Percentiles rank a stretch among this genome's conserved stretches.
phyloP scores from a whole-genome alignment of 805 yeast genomes.

The Pichia paraexigua region DNA sequence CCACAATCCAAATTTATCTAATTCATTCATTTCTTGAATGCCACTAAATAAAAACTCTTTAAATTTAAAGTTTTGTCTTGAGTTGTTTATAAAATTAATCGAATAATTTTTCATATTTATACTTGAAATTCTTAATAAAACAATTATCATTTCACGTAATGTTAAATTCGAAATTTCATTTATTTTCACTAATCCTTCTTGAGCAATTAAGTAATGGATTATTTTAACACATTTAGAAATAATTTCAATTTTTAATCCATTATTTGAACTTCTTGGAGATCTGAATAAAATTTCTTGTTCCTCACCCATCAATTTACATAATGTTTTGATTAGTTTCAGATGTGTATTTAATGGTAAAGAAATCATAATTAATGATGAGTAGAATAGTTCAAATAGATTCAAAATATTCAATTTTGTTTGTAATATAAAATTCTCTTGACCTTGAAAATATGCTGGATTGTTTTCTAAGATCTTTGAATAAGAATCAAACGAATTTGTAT shows the following conservation, averaged over 20 bases:
- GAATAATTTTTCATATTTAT: conserved; percentile 23
- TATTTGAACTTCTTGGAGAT: conserved; percentile 36
- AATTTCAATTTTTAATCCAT: conserved; percentile 32
- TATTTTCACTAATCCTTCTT: conserved; percentile 22
- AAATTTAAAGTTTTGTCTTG: conserved; percentile 15
- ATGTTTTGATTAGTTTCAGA: conserved; percentile 3
- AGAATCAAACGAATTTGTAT: conserved; percentile 23
- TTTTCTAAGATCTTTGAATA: conserved; percentile 15
- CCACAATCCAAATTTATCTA: conserved; percentile 27
- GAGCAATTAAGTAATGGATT: conserved; percentile 25
- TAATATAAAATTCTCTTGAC: conserved; percentile 38
- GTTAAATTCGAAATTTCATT: conserved; percentile 21
- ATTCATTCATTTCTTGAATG: conserved; percentile 23
- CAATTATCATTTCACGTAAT: conserved; percentile 25
- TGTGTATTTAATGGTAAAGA: background rate
- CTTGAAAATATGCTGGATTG: conserved; percentile 10
- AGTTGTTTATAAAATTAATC: conserved; percentile 17
- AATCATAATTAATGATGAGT: conserved; percentile 14
- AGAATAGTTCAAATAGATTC: conserved; percentile 39
- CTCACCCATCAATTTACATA: conserved; percentile 30
- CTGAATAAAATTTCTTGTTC: conserved; percentile 41
- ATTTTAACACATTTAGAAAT: conserved; percentile 35
- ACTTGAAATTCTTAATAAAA: conserved; percentile 26
- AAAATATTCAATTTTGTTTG: conserved; percentile 39
- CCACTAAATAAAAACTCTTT: conserved; percentile 19